Percentiles rank a stretch among this genome's conserved stretches.
Conservation (phyloP, 495 filamentous ascomycete genomes). For the Antarctomyces pellizariae region DNA sequence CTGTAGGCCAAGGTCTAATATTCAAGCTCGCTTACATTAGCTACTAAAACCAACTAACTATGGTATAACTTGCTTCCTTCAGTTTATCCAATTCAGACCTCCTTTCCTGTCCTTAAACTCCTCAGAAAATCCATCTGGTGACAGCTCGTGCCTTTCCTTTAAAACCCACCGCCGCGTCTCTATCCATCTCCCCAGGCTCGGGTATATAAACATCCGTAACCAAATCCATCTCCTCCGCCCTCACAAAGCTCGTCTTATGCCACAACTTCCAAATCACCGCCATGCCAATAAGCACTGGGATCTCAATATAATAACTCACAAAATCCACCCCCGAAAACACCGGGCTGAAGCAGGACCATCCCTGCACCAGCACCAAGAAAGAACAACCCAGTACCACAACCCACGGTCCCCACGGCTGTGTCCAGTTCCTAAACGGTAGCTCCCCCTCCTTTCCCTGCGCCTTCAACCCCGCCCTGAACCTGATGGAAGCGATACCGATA, state of each 20-base stretch:
- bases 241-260: slow-evolving; percentile 27
- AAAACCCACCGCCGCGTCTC: slow-evolving; percentile 6
- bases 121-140: slow-evolving; percentile 12
- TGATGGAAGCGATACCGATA: slow-evolving; percentile 32
- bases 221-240: slow-evolving; percentile 29
- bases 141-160: slow-evolving; percentile 7
- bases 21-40: too few species aligned
- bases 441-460: slow-evolving; percentile 30
- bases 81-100: too few species aligned
- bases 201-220: slow-evolving; percentile 26
- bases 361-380: slow-evolving; percentile 34
- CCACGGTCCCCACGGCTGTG: slow-evolving; percentile 31
- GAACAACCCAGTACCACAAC: slow-evolving; percentile 25
- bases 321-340: slow-evolving; percentile 26
- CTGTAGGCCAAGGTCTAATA: too few species aligned
- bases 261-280: slow-evolving; percentile 30
- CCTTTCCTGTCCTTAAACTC: too few species aligned
- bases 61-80: too few species aligned
- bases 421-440: slow-evolving; percentile 38
- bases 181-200: slow-evolving; percentile 9
- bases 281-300: slow-evolving; percentile 26
- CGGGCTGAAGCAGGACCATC: slow-evolving; percentile 32
- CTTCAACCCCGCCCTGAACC: slow-evolving; percentile 30
- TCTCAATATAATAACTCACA: slow-evolving; percentile 26
- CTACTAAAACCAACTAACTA: too few species aligned